Evolutionary conservation across 495 filamentous ascomycete genomes (phyloP), one percentile per base, ranked within the genome.

Genomic region (Clohesyomyces aquaticus): DNA sequence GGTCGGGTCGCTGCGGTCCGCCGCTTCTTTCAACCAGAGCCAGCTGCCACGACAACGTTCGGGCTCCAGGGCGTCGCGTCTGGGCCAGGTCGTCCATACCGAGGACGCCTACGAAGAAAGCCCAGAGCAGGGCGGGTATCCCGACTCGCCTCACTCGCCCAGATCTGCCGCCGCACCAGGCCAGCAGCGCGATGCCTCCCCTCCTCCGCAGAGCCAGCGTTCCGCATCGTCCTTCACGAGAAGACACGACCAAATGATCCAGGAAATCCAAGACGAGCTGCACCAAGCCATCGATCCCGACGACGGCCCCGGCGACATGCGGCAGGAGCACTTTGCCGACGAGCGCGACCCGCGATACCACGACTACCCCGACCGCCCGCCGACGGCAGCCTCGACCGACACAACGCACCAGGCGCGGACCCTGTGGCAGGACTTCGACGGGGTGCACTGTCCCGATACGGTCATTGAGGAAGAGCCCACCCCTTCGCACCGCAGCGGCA

Each of bases 401-500:
- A 92, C 88, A 21, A 87, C 80, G 63, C 86, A 87, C 19, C 85
- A 93, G 72, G 86, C 85, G 42, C 38, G 70, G 76, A 77, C 32
- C 0, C 80, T 94, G 22, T 98, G 98, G 78, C 83, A 82, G 10
- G 91, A 96, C 73, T 98, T 98, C 70, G 94, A 98, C 77, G 94
- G 94, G 54, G 91, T 91, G 12, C 93, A 98, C 75, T 93, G 85
- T 72, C 78, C 85, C 26, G 68, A 74, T 59, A 67, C 67, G 10
- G 63, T 74, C 16, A 35, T 66, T 63, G 32, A 79, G 67, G 32
- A 77, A 76, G 57, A 72, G 71, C 29, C 75, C 73, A 14, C 65
- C 71, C 59, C 41, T 41, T 61, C 65, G n/a, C n/a, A n/a, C n/a
- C n/a, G n/a, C 46, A 42, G 60, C 21, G 21, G 49, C 35, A 45